Base-by-base conservation (phyloP, 192 early-diverging fungal genomes). In the Mycoemilia scoparia region DNA sequence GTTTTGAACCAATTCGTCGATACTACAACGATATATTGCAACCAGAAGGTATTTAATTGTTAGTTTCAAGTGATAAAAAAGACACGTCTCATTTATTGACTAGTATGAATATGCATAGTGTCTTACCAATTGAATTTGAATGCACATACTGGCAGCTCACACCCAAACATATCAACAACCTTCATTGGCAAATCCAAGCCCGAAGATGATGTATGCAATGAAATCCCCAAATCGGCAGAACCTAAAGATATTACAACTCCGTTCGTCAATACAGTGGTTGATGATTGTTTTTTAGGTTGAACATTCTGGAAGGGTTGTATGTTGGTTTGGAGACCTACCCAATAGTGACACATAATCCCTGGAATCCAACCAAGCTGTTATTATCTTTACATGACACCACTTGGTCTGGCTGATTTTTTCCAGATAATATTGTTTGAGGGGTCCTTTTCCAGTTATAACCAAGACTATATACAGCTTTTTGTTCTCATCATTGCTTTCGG, bases 161-260 rank as follows among this genome's bases (percentile, higher is more conserved):
- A 91, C 11, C 90, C 92, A 73, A 95, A 89, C 88, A 97, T 89
- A 46, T 97, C 92, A 5, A 95, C 85, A 4, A 95, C 71, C 59
- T 97, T 97, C 92, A 97, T 97, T 5, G 92, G 92, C 44, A 97
- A 51, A 49, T 97, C 92, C 32, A 97, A 66, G 3, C 92, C 92
- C 21, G 79, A 84, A 5, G 90, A 85, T n/a, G 82, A 87, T 15
- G 74, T 84, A 61, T 97, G 92, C 37, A 97, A 64, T 27, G 73
- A 87, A 9, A 97, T 59, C 22, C 92, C 92, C 31, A 97, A 60
- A 63, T 95, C 90, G 2, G 90, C 87, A 17, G 74, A 71, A n/a
- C 84, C 82, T n/a, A n/a, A n/a, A n/a, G n/a, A n/a, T n/a, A n/a
- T 74, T 31, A 12, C 29, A 11, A 12, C 4, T 16, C 2, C 16